These are phyloP conservation scores for Apiospora pterosperma DNA, from an alignment of 2,329 filamentous ascomycete genomes.

Conservation along the genomic window DNA sequence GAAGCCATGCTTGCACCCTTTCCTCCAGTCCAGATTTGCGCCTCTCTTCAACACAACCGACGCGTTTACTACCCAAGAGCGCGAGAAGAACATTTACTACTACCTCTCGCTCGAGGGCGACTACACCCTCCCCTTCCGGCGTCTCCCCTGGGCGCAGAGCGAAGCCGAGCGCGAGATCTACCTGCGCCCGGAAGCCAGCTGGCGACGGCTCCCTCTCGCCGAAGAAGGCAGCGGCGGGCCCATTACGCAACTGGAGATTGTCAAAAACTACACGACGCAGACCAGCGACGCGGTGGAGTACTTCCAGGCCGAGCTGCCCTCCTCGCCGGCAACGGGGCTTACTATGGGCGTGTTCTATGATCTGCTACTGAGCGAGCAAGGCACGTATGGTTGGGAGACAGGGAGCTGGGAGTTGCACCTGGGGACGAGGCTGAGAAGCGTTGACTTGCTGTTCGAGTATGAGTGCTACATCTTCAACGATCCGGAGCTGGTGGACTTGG, in stretches of 20 bases:
- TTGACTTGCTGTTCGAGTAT: constrained; percentile 16
- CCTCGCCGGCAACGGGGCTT: constrained; percentile 8
- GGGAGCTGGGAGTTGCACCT: constrained; percentile 18
- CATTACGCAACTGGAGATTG: constrained; percentile 15
- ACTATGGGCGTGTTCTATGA: constrained; percentile 20
- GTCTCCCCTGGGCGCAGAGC: constrained; percentile 15
- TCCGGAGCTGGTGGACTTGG: constrained; percentile 13
- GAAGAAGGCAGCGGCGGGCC: constrained; percentile 15
- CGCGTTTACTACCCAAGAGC: constrained; percentile 15
- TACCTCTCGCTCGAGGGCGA: constrained; percentile 16
- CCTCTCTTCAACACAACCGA: constrained; percentile 15
- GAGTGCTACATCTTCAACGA: constrained; percentile 18
- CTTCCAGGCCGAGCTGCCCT: constrained; percentile 16
- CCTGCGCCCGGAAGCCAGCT: constrained; percentile 18
- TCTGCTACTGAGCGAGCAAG: constrained; percentile 15
- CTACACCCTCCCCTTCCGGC: constrained; percentile 17
- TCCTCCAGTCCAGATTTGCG: constrained; percentile 13
- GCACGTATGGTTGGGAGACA: constrained; percentile 15
- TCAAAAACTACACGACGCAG: not conserved
- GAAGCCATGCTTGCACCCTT: constrained; percentile 8
- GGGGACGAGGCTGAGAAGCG: constrained; percentile 15
- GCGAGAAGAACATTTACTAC: constrained; percentile 1
- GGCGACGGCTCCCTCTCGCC: constrained; percentile 17
- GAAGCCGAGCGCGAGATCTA: constrained; percentile 9
- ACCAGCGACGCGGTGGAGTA: constrained; percentile 15